Conservation (phyloP, 106 monocot genomes). For the Ottelia alismoides region DNA sequence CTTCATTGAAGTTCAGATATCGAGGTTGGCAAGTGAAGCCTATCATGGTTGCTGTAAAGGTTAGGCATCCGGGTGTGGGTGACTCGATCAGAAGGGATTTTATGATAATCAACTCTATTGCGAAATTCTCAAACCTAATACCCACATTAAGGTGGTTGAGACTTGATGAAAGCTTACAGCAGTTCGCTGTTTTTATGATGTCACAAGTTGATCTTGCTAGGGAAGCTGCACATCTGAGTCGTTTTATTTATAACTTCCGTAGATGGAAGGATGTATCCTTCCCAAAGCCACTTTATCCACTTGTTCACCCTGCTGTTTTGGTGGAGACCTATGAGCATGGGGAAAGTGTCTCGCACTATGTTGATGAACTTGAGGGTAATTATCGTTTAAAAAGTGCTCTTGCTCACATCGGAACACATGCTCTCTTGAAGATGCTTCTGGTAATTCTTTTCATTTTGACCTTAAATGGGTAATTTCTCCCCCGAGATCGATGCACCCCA, state of each 20-base stretch:
- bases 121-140: constrained; percentile 53
- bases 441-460: constrained; percentile 11
- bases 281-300: constrained; percentile 79
- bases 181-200: constrained; percentile 94
- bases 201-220: constrained; percentile 91
- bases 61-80: constrained; percentile 84
- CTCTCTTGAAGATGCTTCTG: constrained; percentile 83
- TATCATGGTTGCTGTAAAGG: constrained; percentile 72
- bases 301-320: constrained; percentile 85
- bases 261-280: constrained; percentile 82
- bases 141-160: constrained; percentile 81
- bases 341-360: constrained; percentile 65
- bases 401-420: constrained; percentile 78
- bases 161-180: constrained; percentile 83
- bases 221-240: constrained; percentile 80
- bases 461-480: background rate
- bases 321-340: constrained; percentile 90
- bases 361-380: constrained; percentile 57
- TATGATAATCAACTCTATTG: constrained; percentile 57
- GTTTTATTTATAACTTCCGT: constrained; percentile 85
- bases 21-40: constrained; percentile 24
- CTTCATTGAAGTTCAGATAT: constrained; percentile 44
- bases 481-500: too few species aligned
- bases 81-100: constrained; percentile 79
- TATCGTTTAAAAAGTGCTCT: constrained; percentile 45